Evolutionary conservation across 805 yeast genomes (phyloP), one percentile per base, ranked within the genome.

Genomic region (Lachancea nothofagi): DNA sequence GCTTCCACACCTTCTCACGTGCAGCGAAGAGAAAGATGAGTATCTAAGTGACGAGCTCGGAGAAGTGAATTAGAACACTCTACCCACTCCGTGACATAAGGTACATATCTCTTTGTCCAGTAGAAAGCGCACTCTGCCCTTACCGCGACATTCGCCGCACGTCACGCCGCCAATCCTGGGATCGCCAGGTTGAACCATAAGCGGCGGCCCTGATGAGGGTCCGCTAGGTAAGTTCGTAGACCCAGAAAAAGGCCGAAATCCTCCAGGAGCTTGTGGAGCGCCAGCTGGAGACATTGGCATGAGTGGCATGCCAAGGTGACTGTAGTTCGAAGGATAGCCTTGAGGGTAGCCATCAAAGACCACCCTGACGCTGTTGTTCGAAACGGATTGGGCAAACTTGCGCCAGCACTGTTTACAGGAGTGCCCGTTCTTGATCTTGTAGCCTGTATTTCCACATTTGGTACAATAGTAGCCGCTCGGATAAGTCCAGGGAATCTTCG

Each of bases 381-480:
- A 50, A 26, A 54, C 31, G 32, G 71, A 63, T 1, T 73, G 73
- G 0, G 79, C 80, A 56, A 80, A 85, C 35, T 57, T 51, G 18
- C 69, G 71, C 80, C 85, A 86, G 59, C 96, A 86, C 30, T 71
- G 70, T 48, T 75, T 73, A 55, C 96, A 86, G 5, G 77, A 64
- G 34, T 63, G 66, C n/a, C 82, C 83, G 49, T 77, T 78, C 53
- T 74, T 78, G 18, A 62, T 31, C 51, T 74, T 71, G 54, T 67
- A 69, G 2, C 95, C 95, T 0, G 89, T 81, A 54, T 86, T 86
- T 40, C 70, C 66, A 63, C 96, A 86, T 51, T 80, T 81, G 7
- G 65, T 60, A 54, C 96, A 86, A 41, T 65, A 62, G 53, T 65
- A 80, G 2, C 77, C 70, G 2, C 48, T 57, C 0, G 95, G 94